phyloP scores from a whole-genome alignment of 1,139 yeast species.

The Zygotorulaspora mrakii region DNA sequence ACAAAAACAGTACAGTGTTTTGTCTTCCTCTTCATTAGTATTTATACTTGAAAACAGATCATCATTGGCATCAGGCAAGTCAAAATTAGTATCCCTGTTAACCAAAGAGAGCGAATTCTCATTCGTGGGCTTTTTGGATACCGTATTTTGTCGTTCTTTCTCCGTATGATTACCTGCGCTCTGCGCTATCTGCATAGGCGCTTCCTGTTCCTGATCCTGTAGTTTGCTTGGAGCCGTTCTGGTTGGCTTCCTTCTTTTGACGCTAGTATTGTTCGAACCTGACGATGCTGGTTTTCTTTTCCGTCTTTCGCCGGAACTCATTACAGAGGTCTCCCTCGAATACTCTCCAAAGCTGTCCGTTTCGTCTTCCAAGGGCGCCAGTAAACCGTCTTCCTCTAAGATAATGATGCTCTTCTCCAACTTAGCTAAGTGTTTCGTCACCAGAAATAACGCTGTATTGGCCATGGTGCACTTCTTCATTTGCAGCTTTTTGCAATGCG shows the following conservation, averaged over 20 bases:
- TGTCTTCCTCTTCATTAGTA: slow-evolving; percentile 38
- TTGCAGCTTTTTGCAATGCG: slow-evolving; percentile 58
- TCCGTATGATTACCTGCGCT: not conserved
- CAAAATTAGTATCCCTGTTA: slow-evolving; percentile 18
- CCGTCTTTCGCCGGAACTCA: slow-evolving; percentile 22
- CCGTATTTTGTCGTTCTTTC: slow-evolving; percentile 1
- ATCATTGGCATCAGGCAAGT: slow-evolving; percentile 23
- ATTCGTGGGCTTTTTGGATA: slow-evolving; percentile 12
- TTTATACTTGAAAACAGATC: slow-evolving; percentile 24
- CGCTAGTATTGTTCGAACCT: slow-evolving; percentile 11
- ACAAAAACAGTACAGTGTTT: slow-evolving; percentile 63
- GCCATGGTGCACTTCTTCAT: slow-evolving; percentile 75
- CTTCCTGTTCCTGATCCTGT: slow-evolving; percentile 3
- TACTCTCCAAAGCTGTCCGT: slow-evolving; percentile 33
- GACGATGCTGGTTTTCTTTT: slow-evolving; percentile 26
- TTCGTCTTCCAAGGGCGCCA: slow-evolving; percentile 52
- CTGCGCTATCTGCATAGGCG: not conserved
- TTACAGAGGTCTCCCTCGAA: slow-evolving; percentile 30
- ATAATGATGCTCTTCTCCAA: slow-evolving; percentile 74
- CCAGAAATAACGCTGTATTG: slow-evolving; percentile 73
- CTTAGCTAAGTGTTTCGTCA: slow-evolving; percentile 67
- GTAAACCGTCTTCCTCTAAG: slow-evolving; percentile 72
- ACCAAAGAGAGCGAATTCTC: slow-evolving; percentile 11
- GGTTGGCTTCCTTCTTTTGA: slow-evolving; percentile 25
- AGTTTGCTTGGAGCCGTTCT: slow-evolving; percentile 16